Evolutionary conservation across 148 eudicot genomes (phyloP), one percentile per base, ranked within the genome.

Genomic region (Cornus controversa): DNA sequence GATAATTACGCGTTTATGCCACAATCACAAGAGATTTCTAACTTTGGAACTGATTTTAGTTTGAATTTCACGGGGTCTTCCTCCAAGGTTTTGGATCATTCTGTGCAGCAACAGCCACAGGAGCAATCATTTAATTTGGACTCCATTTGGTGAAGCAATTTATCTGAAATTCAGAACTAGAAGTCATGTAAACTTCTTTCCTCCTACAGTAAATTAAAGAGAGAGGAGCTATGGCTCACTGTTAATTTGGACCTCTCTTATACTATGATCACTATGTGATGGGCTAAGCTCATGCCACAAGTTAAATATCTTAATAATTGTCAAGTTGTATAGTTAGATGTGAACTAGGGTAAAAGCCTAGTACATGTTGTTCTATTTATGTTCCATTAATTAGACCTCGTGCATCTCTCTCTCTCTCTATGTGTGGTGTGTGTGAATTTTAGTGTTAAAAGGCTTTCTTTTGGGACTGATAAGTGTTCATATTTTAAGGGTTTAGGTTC

Each of bases 81-180:
- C 0, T 79, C 86, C 7, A 76, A 53, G 82, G 74, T 70, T 5
- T 31, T 77, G 37, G 84, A 71, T 40, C 45, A 40, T 14, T 73
- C 77, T 10, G 81, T 76, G 25, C 83, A 75, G 25, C 87, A 71
- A 66, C 83, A 81, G 8, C 71, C 82, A 78, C 83, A 81, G 69
- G 92, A 91, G 75, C 87, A 86, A 77, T 82, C 85, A 25, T 89
- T 81, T 66, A 83, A 91, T 66, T 67, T 89, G 89, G 92, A 89
- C 86, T 82, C 94, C 83, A 81, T 88, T 75, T 90, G 94, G 94
- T 89, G 83, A 85, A 60, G 36, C 70, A 13, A 50, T 50, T 16
- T 50, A 50, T 50, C 18, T 50, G 57, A 50, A 50, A 16, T 10
- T 70, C 5, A 45, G 29, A 27, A 45, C 74, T 71, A 66, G 25